Evolutionary conservation across 768 basidiomycete genomes (phyloP).

Genomic region (Kwoniella newhampshirensis): DNA sequence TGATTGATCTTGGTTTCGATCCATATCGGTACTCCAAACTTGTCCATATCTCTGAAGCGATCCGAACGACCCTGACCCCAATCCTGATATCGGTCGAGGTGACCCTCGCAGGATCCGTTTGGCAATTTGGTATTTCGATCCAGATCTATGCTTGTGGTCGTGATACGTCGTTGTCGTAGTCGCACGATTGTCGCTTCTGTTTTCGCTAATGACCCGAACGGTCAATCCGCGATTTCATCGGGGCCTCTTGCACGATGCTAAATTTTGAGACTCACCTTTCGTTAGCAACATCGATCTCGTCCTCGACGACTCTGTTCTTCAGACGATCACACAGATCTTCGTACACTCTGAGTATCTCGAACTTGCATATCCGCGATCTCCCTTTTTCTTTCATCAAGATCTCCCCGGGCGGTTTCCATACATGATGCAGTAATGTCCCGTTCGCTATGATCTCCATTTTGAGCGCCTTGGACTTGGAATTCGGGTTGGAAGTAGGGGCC

Average conservation of each 20-base stretch:
- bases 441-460: constrained; percentile 28
- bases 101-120: constrained; percentile 35
- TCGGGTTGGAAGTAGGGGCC: neutral
- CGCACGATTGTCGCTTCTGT: too few relatives aligned
- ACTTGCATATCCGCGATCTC: constrained; percentile 30
- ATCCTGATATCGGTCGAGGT: neutral
- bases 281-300: too few relatives aligned
- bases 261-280: too few relatives aligned
- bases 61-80: too few relatives aligned
- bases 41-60: too few relatives aligned
- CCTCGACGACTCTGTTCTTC: neutral
- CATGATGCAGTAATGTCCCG: constrained; percentile 16
- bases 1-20: too few relatives aligned
- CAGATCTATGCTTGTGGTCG: constrained; percentile 20
- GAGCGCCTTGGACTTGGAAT: neutral
- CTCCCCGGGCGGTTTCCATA: constrained; percentile 34
- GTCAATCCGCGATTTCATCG: too few relatives aligned
- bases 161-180: constrained; percentile 18
- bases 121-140: constrained; percentile 32
- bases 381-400: constrained; percentile 22
- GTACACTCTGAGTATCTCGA: constrained; percentile 26
- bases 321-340: neutral
- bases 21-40: too few relatives aligned
- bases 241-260: too few relatives aligned
- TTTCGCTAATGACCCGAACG: too few relatives aligned